Evolutionary conservation across 2,329 filamentous ascomycete genomes (phyloP).

Genomic region (Lizonia empirigonia): DNA sequence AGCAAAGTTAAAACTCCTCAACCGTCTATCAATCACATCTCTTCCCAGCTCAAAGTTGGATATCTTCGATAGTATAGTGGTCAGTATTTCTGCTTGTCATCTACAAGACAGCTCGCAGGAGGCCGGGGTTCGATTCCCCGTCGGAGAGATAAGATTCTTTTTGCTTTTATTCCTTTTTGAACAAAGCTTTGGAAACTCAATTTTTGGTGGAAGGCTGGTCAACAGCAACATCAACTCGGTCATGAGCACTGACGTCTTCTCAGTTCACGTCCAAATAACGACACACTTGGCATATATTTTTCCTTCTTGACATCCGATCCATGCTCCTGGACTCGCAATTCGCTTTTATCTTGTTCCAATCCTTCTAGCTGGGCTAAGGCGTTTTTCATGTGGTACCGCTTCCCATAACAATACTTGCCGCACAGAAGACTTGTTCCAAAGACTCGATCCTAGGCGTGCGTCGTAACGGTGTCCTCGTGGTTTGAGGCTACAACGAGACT

Average conservation of each 20-base stretch:
- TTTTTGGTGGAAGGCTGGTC: no score
- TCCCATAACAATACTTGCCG: no score
- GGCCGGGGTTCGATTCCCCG: conserved; percentile 19
- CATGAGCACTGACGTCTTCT: no score
- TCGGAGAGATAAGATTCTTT: conserved; percentile 15
- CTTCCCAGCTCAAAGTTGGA: conserved; percentile 7
- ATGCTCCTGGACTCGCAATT: no score
- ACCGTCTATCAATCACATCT: not conserved
- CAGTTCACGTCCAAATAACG: not conserved
- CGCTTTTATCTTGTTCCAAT: not conserved
- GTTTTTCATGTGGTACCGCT: no score
- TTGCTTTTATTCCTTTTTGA: not conserved
- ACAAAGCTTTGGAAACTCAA: not conserved
- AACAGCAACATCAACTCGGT: no score
- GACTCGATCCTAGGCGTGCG: no score
- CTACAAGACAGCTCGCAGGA: conserved; percentile 9
- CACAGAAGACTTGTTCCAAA: no score
- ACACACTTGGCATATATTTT: not conserved
- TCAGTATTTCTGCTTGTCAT: conserved; percentile 18
- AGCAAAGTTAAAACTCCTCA: not conserved
- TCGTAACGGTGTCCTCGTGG: no score
- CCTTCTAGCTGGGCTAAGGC: no score
- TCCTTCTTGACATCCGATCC: not conserved
- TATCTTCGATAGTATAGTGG: conserved; percentile 18
- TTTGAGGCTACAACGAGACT: not conserved